These are phyloP conservation scores for Pleodorina starrii DNA, from an alignment of 139 green algal genomes.

Conservation along the genomic window DNA sequence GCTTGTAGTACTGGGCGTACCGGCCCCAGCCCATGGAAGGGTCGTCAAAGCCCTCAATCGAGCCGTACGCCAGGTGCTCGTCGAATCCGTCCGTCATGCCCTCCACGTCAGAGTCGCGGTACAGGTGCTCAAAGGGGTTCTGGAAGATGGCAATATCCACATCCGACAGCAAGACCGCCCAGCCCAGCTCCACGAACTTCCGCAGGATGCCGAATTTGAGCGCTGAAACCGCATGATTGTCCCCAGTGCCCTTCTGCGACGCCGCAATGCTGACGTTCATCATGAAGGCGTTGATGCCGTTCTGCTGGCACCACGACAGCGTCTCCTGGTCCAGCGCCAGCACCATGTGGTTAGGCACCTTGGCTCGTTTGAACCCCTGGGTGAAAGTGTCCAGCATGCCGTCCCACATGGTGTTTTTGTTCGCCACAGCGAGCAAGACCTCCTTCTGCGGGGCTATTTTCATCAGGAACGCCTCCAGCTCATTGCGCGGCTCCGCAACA, in stretches of 20 bases:
- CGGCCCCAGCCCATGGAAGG: constrained; percentile 91
- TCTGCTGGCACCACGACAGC: constrained; percentile 44
- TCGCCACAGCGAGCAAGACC: constrained; percentile 92
- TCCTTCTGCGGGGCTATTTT: constrained; percentile 85
- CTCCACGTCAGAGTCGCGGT: constrained; percentile 81
- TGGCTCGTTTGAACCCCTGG: constrained; percentile 67
- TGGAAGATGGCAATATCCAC: constrained; percentile 93
- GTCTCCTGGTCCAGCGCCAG: constrained; percentile 92
- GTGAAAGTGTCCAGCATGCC: constrained; percentile 83
- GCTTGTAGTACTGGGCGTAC: constrained; percentile 77
- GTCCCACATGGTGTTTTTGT: constrained; percentile 84
- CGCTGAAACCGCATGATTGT: constrained; percentile 84
- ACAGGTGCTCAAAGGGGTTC: constrained; percentile 79
- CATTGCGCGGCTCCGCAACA: constrained; percentile 15
- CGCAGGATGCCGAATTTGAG: constrained; percentile 94
- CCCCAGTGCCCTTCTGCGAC: constrained; percentile 73
- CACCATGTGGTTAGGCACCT: constrained; percentile 89
- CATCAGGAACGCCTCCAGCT: constrained; percentile 62
- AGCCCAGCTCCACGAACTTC: constrained; percentile 93
- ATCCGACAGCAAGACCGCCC: constrained; percentile 93
- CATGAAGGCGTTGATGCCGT: constrained; percentile 65
- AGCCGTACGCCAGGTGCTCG: constrained; percentile 87
- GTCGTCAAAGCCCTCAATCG: constrained; percentile 92
- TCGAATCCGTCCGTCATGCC: constrained; percentile 92
- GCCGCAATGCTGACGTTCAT: constrained; percentile 50